Percentiles rank a stretch among this genome's conserved stretches.
Evolutionary conservation across 2,329 filamentous ascomycete genomes (phyloP).

Genomic region (Bipolaris cookei): DNA sequence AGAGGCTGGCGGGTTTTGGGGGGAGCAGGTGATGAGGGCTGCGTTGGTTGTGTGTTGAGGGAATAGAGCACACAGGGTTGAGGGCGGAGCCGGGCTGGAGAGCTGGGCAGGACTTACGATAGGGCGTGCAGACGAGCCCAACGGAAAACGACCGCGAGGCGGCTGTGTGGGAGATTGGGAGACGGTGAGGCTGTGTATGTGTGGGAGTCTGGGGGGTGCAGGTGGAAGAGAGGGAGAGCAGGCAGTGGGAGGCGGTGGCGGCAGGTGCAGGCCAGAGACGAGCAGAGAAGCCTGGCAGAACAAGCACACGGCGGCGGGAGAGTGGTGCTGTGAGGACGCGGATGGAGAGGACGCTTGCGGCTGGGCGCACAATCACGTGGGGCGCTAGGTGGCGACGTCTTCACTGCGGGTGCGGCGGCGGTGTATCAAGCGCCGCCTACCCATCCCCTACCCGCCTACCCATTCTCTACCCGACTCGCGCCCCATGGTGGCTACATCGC

Average conservation of each 20-base stretch:
- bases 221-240: slow-evolving; percentile 23
- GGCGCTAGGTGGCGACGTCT: slow-evolving; percentile 17
- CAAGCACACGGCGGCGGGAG: slow-evolving; percentile 33
- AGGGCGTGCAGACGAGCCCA: slow-evolving; percentile 49
- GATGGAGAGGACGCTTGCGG: slow-evolving; percentile 25
- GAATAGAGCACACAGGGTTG: slow-evolving; percentile 26
- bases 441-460: too few relatives aligned
- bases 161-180: slow-evolving; percentile 22
- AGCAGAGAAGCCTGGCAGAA: slow-evolving; percentile 34
- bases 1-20: slow-evolving; percentile 10
- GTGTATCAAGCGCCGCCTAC: slow-evolving; percentile 15
- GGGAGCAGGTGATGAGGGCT: slow-evolving; percentile 18
- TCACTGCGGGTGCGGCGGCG: slow-evolving; percentile 18
- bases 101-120: slow-evolving; percentile 44
- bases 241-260: slow-evolving; percentile 17
- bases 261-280: slow-evolving; percentile 39
- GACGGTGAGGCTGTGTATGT: slow-evolving; percentile 5
- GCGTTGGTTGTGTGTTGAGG: slow-evolving; percentile 20
- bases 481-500: slow-evolving; percentile 8
- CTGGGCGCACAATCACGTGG: slow-evolving; percentile 25
- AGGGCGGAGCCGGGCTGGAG: slow-evolving; percentile 32
- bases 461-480: too few relatives aligned
- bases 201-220: slow-evolving; percentile 18
- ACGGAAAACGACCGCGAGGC: slow-evolving; percentile 39
- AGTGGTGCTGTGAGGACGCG: slow-evolving; percentile 29